Evolutionary conservation across 495 filamentous ascomycete species (phyloP).

Genomic region (Viridothelium virens): DNA sequence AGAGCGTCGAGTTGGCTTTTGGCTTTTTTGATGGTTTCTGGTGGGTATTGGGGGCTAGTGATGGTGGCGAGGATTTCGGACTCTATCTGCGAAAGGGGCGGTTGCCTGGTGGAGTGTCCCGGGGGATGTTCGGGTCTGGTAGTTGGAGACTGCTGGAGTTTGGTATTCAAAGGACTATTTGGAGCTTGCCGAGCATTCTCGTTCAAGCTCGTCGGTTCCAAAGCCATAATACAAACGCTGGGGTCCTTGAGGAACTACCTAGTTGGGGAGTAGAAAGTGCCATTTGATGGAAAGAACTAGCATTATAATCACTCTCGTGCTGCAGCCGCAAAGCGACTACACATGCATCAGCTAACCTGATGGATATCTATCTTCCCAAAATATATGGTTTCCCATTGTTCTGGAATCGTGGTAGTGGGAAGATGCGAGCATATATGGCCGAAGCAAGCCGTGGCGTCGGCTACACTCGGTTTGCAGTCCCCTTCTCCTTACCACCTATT

Average conservation of each 20-base stretch:
- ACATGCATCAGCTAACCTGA: background rate
- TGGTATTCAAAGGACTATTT: background rate
- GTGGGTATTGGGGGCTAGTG: background rate
- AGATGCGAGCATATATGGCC: background rate
- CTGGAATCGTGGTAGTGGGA: background rate
- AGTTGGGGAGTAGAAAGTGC: too few relatives aligned
- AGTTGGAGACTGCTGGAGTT: background rate
- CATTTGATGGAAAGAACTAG: background rate
- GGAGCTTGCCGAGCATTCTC: background rate
- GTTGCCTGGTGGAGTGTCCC: background rate
- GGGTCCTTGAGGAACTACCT: background rate
- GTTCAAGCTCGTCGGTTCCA: background rate
- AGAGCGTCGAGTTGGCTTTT: constrained; percentile 41
- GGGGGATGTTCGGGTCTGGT: background rate
- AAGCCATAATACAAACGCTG: background rate
- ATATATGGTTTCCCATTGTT: background rate
- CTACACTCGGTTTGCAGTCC: background rate
- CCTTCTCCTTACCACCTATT: background rate
- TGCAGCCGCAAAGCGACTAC: background rate
- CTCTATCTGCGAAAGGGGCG: background rate
- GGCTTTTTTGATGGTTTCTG: background rate
- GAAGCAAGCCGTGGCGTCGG: background rate
- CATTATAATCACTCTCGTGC: background rate
- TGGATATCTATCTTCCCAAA: background rate
- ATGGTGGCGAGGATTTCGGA: background rate